phyloP scores from a whole-genome alignment of 441 rosid species.

The Hura crepitans region DNA sequence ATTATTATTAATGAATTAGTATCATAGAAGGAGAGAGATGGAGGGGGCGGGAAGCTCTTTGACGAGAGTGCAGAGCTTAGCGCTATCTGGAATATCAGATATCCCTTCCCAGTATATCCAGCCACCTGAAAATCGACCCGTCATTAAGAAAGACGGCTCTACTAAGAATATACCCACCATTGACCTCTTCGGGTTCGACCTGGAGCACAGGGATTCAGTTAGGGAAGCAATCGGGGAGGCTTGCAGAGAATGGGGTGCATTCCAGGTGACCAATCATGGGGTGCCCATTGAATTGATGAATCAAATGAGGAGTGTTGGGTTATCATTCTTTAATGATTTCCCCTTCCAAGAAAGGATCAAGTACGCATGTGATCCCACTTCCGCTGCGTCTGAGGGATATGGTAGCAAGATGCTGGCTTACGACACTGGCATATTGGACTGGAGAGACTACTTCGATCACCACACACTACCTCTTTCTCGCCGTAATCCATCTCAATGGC shows the following conservation, averaged over 20 bases:
- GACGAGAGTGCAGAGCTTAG: slow-evolving; percentile 52
- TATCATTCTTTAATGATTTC: slow-evolving; percentile 57
- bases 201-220: slow-evolving; percentile 17
- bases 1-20: neutral
- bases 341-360: slow-evolving; percentile 57
- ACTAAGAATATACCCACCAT: slow-evolving; percentile 41
- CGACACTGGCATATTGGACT: slow-evolving; percentile 50
- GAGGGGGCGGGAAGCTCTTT: slow-evolving; percentile 16
- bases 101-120: slow-evolving; percentile 76
- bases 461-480: slow-evolving; percentile 77
- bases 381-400: slow-evolving; percentile 77
- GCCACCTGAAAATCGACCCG: slow-evolving; percentile 51
- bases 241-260: slow-evolving; percentile 81
- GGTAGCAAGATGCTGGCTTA: slow-evolving; percentile 67
- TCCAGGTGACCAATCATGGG: slow-evolving; percentile 79
- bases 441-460: slow-evolving; percentile 97
- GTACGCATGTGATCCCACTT: slow-evolving; percentile 59
- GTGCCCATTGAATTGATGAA: slow-evolving; percentile 48
- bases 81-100: slow-evolving; percentile 38
- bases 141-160: slow-evolving; percentile 5
- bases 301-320: slow-evolving; percentile 39
- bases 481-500: slow-evolving; percentile 70
- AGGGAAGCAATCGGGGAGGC: slow-evolving; percentile 43
- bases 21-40: neutral
- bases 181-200: slow-evolving; percentile 35